phyloP scores from a whole-genome alignment of 2,329 filamentous ascomycete species.

The Exserohilum turcica region DNA sequence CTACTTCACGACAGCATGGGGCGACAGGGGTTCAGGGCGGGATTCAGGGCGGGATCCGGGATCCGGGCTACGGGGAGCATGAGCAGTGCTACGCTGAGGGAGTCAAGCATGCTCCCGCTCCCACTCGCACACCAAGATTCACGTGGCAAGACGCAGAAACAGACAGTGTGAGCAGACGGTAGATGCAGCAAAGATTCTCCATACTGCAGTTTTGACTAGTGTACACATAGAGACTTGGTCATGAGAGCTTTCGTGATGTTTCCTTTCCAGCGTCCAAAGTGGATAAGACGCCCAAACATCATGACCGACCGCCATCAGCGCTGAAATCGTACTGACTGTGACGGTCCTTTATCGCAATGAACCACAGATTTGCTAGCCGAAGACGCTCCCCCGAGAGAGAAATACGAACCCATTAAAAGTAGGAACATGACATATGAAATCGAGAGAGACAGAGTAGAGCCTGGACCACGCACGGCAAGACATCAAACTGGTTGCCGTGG shows the following conservation, averaged over 20 bases:
- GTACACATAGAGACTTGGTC: slow-evolving; percentile 44
- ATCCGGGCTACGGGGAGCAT: slow-evolving; percentile 28
- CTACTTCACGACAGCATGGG: too few relatives aligned
- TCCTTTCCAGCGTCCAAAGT: slow-evolving; percentile 26
- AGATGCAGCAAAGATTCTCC: slow-evolving; percentile 32
- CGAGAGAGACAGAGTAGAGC: slow-evolving; percentile 23
- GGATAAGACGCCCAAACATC: slow-evolving; percentile 41
- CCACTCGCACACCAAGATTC: not conserved
- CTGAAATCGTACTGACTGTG: slow-evolving; percentile 36
- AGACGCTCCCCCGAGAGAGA: slow-evolving; percentile 27
- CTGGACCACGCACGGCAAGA: slow-evolving; percentile 32
- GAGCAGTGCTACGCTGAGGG: slow-evolving; percentile 28
- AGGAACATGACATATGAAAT: slow-evolving; percentile 32
- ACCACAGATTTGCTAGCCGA: slow-evolving; percentile 32
- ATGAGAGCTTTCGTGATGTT: slow-evolving; percentile 44
- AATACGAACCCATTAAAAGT: slow-evolving; percentile 30
- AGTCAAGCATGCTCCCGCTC: not conserved
- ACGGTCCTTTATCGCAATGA: slow-evolving; percentile 27
- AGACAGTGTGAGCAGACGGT: not conserved
- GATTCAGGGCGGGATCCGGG: slow-evolving; percentile 30
- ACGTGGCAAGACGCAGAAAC: not conserved
- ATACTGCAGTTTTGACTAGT: slow-evolving; percentile 46
- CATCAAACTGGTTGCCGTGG: slow-evolving; percentile 30
- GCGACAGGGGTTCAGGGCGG: slow-evolving; percentile 12
- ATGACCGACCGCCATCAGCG: slow-evolving; percentile 28